phyloP scores from a whole-genome alignment of 768 basidiomycete genomes.

The Hydnomerulius pinastri region DNA sequence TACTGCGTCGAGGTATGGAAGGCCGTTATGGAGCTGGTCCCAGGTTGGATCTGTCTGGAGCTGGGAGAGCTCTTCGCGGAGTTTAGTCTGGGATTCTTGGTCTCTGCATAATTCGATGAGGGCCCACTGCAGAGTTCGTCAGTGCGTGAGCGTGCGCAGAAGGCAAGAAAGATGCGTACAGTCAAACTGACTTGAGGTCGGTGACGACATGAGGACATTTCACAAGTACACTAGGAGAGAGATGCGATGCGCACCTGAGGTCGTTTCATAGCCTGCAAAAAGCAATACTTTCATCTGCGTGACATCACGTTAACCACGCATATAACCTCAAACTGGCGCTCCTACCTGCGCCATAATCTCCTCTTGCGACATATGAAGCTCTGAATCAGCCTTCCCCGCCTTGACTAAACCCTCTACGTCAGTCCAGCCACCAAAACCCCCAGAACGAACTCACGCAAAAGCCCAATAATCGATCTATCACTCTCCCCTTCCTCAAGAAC shows the following conservation, averaged over 20 bases:
- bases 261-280: slow-evolving; percentile 17
- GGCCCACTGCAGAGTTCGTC: slow-evolving; percentile 35
- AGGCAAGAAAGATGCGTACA: not conserved
- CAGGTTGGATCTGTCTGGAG: slow-evolving; percentile 37
- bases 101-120: slow-evolving; percentile 30
- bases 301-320: not conserved
- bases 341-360: slow-evolving; percentile 20
- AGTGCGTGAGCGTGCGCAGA: not conserved
- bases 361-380: slow-evolving; percentile 19
- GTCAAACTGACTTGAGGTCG: slow-evolving; percentile 5
- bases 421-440: not conserved
- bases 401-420: slow-evolving; percentile 32
- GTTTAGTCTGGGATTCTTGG: slow-evolving; percentile 25
- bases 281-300: slow-evolving; percentile 13
- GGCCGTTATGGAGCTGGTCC: slow-evolving; percentile 37
- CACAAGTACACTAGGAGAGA: not conserved
- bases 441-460: slow-evolving; percentile 1
- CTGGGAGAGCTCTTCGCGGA: slow-evolving; percentile 30
- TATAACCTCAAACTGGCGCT: not conserved
- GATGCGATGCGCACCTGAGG: slow-evolving; percentile 26
- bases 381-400: slow-evolving; percentile 31
- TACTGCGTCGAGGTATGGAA: slow-evolving; percentile 46
- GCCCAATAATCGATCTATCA: slow-evolving; percentile 19
- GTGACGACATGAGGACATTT: not conserved
- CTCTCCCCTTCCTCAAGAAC: slow-evolving; percentile 20